Base-by-base conservation (phyloP, 2,329 filamentous ascomycete genomes). In the Colletotrichum lindemuthianum region DNA sequence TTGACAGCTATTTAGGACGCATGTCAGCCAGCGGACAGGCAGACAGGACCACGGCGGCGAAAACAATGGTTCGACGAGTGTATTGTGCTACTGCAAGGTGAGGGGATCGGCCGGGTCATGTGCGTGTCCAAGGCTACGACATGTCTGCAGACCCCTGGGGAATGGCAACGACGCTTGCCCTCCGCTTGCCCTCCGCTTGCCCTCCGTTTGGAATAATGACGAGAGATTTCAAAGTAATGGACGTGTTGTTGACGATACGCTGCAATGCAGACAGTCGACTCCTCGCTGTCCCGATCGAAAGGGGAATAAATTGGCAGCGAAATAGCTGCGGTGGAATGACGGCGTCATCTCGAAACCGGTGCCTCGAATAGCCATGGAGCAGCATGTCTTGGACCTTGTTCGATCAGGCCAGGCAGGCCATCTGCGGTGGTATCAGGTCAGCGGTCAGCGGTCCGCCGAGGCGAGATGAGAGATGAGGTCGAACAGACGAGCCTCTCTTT, bases 61-160 rank as follows among this genome's bases (percentile, higher is more conserved):
- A 55, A 43, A 41, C 24, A 37, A 36, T 32, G 45, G 24, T 50
- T 49, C 34, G 48, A 50, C 48, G 48, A 16, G 10, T 34, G 48
- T 44, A n/a, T 16, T 9, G 24, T 33, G 37, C n/a, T 24, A 24
- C 1, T 24, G 55, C 55, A n/a, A 58, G 36, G 55, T 45, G 55
- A 24, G 36, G 34, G 44, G 45, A 58, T 44, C 55, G 45, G 45
- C 55, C 45, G 32, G 45, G 45, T 58, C 55, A 50, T 58, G 55
- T 58, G 55, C 45, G 39, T 24, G 9, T 34, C 45, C 12, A 49
- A 24, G 45, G 55, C 55, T 44, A 50, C 55, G 55, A 58, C 55
- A 43, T 57, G 8, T 24, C 24, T 24, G 24, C 24, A 5, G 24
- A 24, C 24, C 24, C 24, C 24, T 24, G 24, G 24, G 5, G 24